phyloP scores from a whole-genome alignment of 2,329 filamentous ascomycete genomes.

The Fusarium robinianum region DNA sequence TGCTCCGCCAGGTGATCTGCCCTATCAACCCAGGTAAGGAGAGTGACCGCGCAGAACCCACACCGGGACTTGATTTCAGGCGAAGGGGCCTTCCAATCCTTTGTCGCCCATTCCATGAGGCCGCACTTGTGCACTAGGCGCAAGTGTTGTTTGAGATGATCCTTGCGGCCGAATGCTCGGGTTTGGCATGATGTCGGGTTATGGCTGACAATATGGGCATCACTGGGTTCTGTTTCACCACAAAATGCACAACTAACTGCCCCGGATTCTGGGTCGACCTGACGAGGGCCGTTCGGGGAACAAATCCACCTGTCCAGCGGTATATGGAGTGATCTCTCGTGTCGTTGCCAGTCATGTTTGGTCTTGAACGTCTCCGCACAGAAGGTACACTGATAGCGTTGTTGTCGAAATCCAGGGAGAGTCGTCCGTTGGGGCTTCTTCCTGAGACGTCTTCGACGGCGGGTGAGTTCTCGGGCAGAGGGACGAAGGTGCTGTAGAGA shows the following conservation, averaged over 20 bases:
- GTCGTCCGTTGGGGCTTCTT: conserved; percentile 4
- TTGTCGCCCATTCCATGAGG: conserved; percentile 26
- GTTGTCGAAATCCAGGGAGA: conserved; percentile 1
- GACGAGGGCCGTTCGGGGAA: conserved; percentile 39
- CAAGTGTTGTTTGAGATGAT: conserved; percentile 50
- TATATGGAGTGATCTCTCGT: conserved; percentile 53
- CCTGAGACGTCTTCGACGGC: conserved; percentile 11
- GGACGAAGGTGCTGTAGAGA: conserved; percentile 15
- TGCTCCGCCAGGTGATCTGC: conserved; percentile 47
- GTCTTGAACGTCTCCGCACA: conserved; percentile 51
- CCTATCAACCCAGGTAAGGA: conserved; percentile 45
- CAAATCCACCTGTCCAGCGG: conserved; percentile 54
- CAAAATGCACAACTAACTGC: conserved; percentile 44
- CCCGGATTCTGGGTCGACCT: conserved; percentile 43
- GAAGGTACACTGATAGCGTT: conserved; percentile 49
- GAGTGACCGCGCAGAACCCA: conserved; percentile 45
- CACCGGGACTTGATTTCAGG: conserved; percentile 45
- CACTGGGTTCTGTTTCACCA: conserved; percentile 36
- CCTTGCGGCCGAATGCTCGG: conserved; percentile 49
- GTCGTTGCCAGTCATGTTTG: conserved; percentile 53
- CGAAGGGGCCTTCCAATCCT: conserved; percentile 44
- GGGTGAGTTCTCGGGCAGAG: conserved; percentile 10
- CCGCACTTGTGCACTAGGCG: conserved; percentile 49
- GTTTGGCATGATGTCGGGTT: conserved; percentile 54
- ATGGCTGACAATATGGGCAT: conserved; percentile 42